A percentile compares a stretch with the other conserved stretches of the same genome.
phyloP scores from a whole-genome alignment of 78 protist species.

The Chrysochromulina parva region DNA sequence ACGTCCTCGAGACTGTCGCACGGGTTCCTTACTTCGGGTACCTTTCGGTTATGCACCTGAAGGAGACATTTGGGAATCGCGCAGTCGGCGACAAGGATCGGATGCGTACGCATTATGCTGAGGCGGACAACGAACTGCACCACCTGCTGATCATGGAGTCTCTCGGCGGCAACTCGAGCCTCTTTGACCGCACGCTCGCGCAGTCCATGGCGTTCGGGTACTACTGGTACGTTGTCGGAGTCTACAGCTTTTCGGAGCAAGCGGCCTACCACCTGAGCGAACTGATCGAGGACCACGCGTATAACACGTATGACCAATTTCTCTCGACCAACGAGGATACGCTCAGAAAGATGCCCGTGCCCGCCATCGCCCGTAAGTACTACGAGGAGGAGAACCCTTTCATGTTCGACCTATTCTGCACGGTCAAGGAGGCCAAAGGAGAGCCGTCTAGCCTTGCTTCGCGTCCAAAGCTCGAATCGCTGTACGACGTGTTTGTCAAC shows the following conservation, averaged over 20 bases:
- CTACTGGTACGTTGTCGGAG: slow-evolving; percentile 32
- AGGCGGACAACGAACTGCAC: slow-evolving; percentile 48
- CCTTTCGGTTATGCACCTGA: slow-evolving; percentile 36
- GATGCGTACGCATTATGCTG: slow-evolving; percentile 2
- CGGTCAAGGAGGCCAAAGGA: neutral
- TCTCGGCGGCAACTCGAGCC: slow-evolving; percentile 26
- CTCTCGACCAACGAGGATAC: neutral
- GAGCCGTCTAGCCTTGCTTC: neutral
- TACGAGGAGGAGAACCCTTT: slow-evolving; percentile 24
- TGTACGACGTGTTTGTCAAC: slow-evolving; percentile 40
- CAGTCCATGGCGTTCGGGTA: slow-evolving; percentile 13
- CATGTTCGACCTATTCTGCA: slow-evolving; percentile 29
- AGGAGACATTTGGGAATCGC: slow-evolving; percentile 19
- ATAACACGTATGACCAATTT: neutral
- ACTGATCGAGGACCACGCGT: slow-evolving; percentile 36
- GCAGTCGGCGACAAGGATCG: neutral
- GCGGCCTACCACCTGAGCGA: slow-evolving; percentile 34
- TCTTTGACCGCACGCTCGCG: slow-evolving; percentile 16
- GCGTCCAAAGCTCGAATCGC: neutral
- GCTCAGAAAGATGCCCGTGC: slow-evolving; percentile 21
- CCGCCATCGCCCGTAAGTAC: slow-evolving; percentile 7
- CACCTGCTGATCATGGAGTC: slow-evolving; percentile 42
- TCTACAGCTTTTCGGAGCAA: slow-evolving; percentile 21
- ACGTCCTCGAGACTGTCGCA: slow-evolving; percentile 42
- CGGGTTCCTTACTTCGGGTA: slow-evolving; percentile 36